These are phyloP conservation scores for Choanephora cucurbitarum DNA, from an alignment of 371 early-diverging fungal species.

Conservation along the genomic window DNA sequence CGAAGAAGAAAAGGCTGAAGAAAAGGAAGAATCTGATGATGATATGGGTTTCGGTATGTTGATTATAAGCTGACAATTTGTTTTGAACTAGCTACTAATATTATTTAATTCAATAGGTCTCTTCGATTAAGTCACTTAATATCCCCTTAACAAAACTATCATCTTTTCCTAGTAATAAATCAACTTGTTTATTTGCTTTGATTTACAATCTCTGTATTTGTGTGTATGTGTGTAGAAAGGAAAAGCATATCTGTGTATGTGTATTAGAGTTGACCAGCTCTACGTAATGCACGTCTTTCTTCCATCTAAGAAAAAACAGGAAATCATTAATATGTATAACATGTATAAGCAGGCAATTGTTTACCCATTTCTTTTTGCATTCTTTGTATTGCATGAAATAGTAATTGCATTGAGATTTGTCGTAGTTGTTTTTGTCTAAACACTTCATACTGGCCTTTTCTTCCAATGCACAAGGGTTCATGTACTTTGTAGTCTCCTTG, in stretches of 20 bases:
- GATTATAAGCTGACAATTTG: no score
- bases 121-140: conserved; percentile 72
- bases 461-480: conserved; percentile 66
- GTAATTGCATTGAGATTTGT: conserved; percentile 59
- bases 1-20: conserved; percentile 67
- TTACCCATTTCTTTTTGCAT: conserved; percentile 74
- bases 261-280: conserved; percentile 37
- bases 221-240: neutral
- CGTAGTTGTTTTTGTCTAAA: conserved; percentile 62
- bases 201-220: conserved; percentile 4
- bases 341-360: neutral
- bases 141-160: neutral
- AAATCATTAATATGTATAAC: neutral
- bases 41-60: conserved; percentile 94
- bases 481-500: conserved; percentile 60
- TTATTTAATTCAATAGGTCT: conserved; percentile 63
- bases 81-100: no score
- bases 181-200: neutral
- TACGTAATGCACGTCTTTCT: conserved; percentile 40
- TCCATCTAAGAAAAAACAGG: conserved; percentile 29
- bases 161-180: conserved; percentile 13
- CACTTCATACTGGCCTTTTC: conserved; percentile 67
- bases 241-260: no score
- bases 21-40: conserved; percentile 89
- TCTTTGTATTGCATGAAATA: conserved; percentile 65